These are phyloP conservation scores for Botrytis byssoidea DNA, from an alignment of 2,329 filamentous ascomycete species.

Conservation along the genomic window DNA sequence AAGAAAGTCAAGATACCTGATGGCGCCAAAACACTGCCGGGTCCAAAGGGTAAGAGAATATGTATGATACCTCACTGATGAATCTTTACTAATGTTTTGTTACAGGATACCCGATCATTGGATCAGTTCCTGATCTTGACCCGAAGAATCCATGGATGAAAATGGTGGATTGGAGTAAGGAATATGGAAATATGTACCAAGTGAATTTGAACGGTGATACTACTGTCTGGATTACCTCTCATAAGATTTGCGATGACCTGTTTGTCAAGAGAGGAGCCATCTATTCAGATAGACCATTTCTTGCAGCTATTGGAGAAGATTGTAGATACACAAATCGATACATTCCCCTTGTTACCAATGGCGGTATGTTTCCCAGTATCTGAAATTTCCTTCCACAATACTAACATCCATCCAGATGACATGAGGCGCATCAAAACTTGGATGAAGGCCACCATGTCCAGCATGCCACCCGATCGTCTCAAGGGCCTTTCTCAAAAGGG, in stretches of 20 bases:
- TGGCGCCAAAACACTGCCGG: constrained; percentile 23
- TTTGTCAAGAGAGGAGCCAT: constrained; percentile 43
- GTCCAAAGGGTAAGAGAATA: constrained; percentile 23
- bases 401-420: constrained; percentile 20
- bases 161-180: constrained; percentile 42
- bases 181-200: constrained; percentile 45
- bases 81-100: not conserved
- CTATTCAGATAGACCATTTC: constrained; percentile 33
- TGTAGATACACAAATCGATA: constrained; percentile 18
- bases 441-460: constrained; percentile 23
- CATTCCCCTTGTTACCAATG: constrained; percentile 23
- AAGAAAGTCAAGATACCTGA: constrained; percentile 20
- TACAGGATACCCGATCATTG: constrained; percentile 25
- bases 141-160: constrained; percentile 43
- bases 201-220: constrained; percentile 45
- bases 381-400: not conserved
- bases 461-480: constrained; percentile 32
- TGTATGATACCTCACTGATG: not conserved
- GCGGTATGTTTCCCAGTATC: constrained; percentile 13
- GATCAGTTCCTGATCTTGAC: constrained; percentile 24
- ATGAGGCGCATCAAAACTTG: constrained; percentile 24
- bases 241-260: constrained; percentile 45
- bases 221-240: constrained; percentile 42
- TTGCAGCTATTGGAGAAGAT: constrained; percentile 22
- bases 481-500: constrained; percentile 19